Base-by-base conservation (phyloP, 768 basidiomycete genomes). In the Collybiopsis luxurians region DNA sequence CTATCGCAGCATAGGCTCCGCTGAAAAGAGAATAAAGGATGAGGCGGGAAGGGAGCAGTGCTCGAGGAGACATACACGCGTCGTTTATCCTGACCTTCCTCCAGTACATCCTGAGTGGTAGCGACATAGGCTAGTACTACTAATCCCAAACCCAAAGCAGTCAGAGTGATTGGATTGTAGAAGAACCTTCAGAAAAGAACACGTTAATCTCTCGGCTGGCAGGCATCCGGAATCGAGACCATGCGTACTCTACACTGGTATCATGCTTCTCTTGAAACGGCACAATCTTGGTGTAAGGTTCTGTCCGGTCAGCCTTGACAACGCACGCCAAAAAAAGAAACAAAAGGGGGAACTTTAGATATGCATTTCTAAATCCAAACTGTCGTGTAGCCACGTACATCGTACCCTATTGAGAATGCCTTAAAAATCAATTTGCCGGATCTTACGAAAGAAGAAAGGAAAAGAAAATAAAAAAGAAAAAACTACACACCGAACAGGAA, bases 201-300 rank as follows among this genome's bases (percentile, higher is more conserved):
- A 19, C 11, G 13, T 46, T 2, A 47, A 15, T 23, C 4, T 15
- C 17, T 15, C 5, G 23, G n/a, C 30, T 9, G 4, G 11, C 49
- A 43, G 56, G 57, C 26, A 45, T 17, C 36, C 46, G 59, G 53
- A 50, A 53, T 28, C 53, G n/a, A n/a, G n/a, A n/a, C n/a, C n/a
- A 54, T 46, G 75, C 86, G 63, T 63, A 91, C 90, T 92, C 92
- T 60, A 93, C 80, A 61, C 84, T 89, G 23, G 91, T 90, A 66
- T 93, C 91, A 67, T 85, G 80, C 64, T 78, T 84, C 73, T 92
- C 89, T 69, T 92, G 90, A 68, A 93, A 93, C 26, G 91, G 91
- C 45, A 79, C 77, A 62, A 91, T 93, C 57, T 85, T 81, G 19
- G 91, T 93, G 66, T 93, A 93, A 10, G 91, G 64, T 69, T 93